Base-by-base conservation (phyloP, 345 rosid genomes). In the Ceriops tagal region DNA sequence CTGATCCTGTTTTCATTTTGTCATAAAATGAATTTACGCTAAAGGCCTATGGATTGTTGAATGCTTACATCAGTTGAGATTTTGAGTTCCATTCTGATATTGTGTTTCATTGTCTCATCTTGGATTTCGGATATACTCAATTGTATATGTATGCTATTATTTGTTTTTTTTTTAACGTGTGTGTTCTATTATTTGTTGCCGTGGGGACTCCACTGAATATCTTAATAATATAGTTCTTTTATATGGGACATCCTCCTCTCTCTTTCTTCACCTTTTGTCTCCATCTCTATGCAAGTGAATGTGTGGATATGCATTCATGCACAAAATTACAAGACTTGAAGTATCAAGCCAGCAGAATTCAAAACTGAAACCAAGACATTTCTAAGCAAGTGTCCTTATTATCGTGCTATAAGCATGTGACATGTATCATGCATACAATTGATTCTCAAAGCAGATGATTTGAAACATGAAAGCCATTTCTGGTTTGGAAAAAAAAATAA, bases 21-120 rank as follows among this genome's bases (percentile, higher is more conserved):
- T 61, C 53, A 59, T 62, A 31, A 59, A 37, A 32, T 9, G 60
- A 51, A 60, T 3, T 26, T 39, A n/a, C 18, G 61, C 16, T 55
- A 15, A 6, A 20, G 52, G 52, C 53, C 61, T 57, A 1, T 65
- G 67, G 62, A 22, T 8, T 27, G 28, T 62, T 61, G 24, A 0
- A 24, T 68, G 81, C 79, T 74, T 77, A 57, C 84, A 83, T 83
- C 83, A 81, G 37, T 26, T 57, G 64, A 53, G 22, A 64, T 65
- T 70, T 22, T 24, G 34, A 58, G 16, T 74, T 69, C 47, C 72
- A 64, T 64, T 75, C 70, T 22, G 30, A 21, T 62, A 2, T 24
- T 24, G 20, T 64, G 56, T 58, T 74, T 64, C 22, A 52, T 61
- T 66, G 11, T 51, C 30, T 61, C 53, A 53, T 58, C 49, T 47